These are phyloP conservation scores for Papiliotrema terrestris DNA, from an alignment of 1,284 basidiomycete species.

Conservation along the genomic window DNA sequence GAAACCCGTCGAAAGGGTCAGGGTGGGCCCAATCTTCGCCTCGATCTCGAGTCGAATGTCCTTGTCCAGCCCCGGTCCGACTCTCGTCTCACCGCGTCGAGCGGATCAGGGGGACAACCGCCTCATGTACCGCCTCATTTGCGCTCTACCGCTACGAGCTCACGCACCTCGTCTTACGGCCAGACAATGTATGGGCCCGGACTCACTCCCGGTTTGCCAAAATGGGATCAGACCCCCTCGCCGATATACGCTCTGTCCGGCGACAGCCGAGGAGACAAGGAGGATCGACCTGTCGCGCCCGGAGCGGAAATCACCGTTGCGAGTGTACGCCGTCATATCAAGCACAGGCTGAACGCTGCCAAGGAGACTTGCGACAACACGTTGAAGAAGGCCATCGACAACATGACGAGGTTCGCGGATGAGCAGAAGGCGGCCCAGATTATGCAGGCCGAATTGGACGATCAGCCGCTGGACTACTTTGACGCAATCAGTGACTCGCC, in stretches of 20 bases:
- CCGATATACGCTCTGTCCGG: conserved; percentile 27
- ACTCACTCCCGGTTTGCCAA: conserved; percentile 30
- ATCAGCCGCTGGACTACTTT: conserved; percentile 39
- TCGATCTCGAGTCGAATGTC: conserved; percentile 43
- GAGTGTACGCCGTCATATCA: conserved; percentile 89
- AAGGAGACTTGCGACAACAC: conserved; percentile 96
- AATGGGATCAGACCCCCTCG: conserved; percentile 46
- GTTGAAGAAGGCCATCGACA: conserved; percentile 83
- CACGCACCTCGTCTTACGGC: conserved; percentile 33
- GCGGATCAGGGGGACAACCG: not conserved
- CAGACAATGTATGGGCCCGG: conserved; percentile 23
- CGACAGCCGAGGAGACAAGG: conserved; percentile 11
- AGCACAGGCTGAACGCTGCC: conserved; percentile 83
- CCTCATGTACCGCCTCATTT: not conserved
- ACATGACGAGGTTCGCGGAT: conserved; percentile 91
- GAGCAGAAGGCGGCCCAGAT: conserved; percentile 54
- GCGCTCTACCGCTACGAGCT: conserved; percentile 8
- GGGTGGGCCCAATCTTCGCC: conserved; percentile 30
- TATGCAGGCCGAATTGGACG: conserved; percentile 10
- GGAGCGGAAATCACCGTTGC: conserved; percentile 49
- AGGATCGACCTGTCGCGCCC: conserved; percentile 32
- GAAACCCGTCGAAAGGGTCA: conserved; percentile 42
- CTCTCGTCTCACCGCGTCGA: conserved; percentile 8
- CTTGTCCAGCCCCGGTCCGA: conserved; percentile 16
- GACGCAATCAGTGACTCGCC: conserved; percentile 42